These are phyloP conservation scores for Sporisorium iseilematis-ciliati DNA, from an alignment of 1,284 basidiomycete genomes.

Conservation along the genomic window DNA sequence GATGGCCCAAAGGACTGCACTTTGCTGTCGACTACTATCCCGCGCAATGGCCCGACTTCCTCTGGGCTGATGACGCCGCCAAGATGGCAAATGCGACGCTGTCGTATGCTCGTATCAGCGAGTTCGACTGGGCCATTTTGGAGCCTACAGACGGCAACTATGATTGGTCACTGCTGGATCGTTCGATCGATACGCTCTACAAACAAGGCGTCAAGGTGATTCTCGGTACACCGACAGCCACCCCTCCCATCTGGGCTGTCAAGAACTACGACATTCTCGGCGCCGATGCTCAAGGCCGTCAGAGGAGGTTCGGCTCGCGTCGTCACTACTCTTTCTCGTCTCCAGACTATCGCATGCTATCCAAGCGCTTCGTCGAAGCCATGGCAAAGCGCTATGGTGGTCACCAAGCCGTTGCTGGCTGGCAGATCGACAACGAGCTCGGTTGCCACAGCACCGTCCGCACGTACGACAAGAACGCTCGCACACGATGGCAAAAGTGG, in stretches of 20 bases:
- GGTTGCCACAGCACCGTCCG: constrained; percentile 46
- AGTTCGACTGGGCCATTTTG: constrained; percentile 56
- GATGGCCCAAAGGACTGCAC: constrained; percentile 43
- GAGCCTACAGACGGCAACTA: constrained; percentile 52
- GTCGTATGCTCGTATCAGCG: constrained; percentile 49
- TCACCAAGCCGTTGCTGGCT: constrained; percentile 34
- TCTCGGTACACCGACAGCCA: constrained; percentile 52
- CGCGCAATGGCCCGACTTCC: constrained; percentile 46
- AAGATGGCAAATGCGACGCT: constrained; percentile 48
- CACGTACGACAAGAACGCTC: constrained; percentile 46
- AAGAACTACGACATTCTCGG: constrained; percentile 54
- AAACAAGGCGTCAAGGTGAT: constrained; percentile 53
- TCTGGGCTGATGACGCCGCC: constrained; percentile 44
- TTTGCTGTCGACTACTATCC: constrained; percentile 60
- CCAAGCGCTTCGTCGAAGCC: constrained; percentile 39
- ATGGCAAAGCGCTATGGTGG: constrained; percentile 52
- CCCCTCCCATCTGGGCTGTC: constrained; percentile 54
- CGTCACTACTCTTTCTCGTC: constrained; percentile 47
- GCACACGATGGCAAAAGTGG: constrained; percentile 45
- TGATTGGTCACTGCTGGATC: constrained; percentile 45
- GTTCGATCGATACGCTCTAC: constrained; percentile 36
- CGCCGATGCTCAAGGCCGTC: constrained; percentile 33
- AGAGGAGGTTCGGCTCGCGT: constrained; percentile 43
- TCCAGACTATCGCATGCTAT: constrained; percentile 48
- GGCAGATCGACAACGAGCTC: constrained; percentile 57